Conservation (phyloP, 2,329 filamentous ascomycete species). For the Hypoxylon sp. region DNA sequence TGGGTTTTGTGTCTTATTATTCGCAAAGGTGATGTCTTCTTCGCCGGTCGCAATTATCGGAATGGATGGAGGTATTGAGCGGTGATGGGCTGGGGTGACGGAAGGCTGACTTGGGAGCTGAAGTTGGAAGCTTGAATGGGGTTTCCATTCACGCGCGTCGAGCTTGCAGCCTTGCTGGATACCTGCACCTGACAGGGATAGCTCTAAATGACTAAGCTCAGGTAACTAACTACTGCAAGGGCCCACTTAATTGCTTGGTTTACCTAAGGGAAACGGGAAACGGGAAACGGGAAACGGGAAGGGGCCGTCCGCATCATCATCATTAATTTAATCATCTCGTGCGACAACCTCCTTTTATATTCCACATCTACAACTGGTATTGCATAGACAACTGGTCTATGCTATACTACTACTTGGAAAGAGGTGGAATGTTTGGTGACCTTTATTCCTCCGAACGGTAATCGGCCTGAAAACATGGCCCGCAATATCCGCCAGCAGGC, state of each 20-base stretch:
- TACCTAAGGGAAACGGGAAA: too few species aligned
- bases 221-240: constrained; percentile 1
- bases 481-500: constrained; percentile 72
- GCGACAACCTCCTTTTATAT: constrained; percentile 23
- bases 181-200: constrained; percentile 42
- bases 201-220: constrained; percentile 47
- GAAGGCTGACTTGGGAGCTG: constrained; percentile 33
- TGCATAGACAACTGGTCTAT: constrained; percentile 13
- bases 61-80: constrained; percentile 20
- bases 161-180: constrained; percentile 64
- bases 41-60: constrained; percentile 10
- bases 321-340: constrained; percentile 27
- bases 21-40: constrained; percentile 6
- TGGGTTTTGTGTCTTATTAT: constrained; percentile 31
- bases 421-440: constrained; percentile 16
- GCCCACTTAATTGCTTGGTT: constrained; percentile 33
- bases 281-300: too few species aligned
- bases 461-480: constrained; percentile 56
- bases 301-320: constrained; percentile 26
- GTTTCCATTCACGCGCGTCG: constrained; percentile 46
- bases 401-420: constrained; percentile 1
- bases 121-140: constrained; percentile 40
- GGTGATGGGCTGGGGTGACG: constrained; percentile 28
- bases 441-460: constrained; percentile 1
- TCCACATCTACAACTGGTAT: neutral